phyloP scores from a whole-genome alignment of 331 rosid genomes.

The Ulmus americana region DNA sequence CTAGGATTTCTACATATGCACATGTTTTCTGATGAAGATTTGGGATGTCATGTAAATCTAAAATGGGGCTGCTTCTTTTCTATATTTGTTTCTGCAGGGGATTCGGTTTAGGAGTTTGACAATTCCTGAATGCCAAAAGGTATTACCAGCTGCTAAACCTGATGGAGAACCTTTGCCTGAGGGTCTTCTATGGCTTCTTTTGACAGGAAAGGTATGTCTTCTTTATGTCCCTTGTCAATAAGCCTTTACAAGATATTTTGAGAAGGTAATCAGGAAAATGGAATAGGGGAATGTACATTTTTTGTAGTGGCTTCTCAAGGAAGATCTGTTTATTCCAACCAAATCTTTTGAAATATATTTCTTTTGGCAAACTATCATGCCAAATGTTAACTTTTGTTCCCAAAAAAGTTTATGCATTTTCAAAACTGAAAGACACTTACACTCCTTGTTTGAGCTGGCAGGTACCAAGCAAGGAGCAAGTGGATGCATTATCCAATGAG shows the following conservation, averaged over 20 bases:
- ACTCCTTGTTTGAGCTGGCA: constrained; percentile 25
- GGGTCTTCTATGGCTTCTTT: constrained; percentile 85
- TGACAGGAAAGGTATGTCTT: constrained; percentile 77
- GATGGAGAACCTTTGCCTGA: constrained; percentile 98
- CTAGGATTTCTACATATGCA: background rate
- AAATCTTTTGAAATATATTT: constrained; percentile 12
- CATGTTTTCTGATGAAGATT: background rate
- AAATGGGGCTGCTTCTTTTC: constrained; percentile 19
- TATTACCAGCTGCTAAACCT: constrained; percentile 71
- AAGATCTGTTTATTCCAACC: constrained; percentile 10
- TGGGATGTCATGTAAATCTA: background rate
- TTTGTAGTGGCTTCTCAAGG: constrained; percentile 3
- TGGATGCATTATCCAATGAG: constrained; percentile 68
- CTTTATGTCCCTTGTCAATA: background rate
- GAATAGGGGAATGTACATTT: background rate
- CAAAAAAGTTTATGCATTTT: background rate
- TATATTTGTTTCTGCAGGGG: constrained; percentile 45
- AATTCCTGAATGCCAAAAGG: constrained; percentile 86
- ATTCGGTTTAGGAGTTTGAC: constrained; percentile 87
- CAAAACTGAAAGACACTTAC: constrained; percentile 4
- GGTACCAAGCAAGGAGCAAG: constrained; percentile 93
- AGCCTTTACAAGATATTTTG: background rate
- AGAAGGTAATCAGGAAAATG: background rate
- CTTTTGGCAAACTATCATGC: constrained; percentile 7
- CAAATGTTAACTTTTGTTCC: background rate